phyloP scores from a whole-genome alignment of 371 early-diverging fungal genomes.

The Sporodiniella umbellata region DNA sequence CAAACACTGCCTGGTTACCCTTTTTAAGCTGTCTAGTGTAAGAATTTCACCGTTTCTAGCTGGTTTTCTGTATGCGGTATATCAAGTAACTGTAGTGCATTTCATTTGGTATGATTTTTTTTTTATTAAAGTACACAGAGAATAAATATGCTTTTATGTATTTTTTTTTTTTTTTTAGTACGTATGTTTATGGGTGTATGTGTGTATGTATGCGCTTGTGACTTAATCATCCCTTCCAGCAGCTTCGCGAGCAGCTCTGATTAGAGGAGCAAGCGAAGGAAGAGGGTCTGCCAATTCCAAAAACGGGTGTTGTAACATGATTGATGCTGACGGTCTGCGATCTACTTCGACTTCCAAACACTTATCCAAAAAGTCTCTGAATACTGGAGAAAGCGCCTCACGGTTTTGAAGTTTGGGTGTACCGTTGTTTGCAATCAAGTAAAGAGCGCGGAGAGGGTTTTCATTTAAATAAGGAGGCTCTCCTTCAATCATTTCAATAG shows the following conservation, averaged over 20 bases:
- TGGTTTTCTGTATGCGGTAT: too few species aligned
- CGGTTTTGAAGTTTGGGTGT: conserved; percentile 90
- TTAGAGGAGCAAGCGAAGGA: conserved; percentile 79
- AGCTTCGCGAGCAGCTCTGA: conserved; percentile 63
- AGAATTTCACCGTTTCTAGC: too few species aligned
- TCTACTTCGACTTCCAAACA: conserved; percentile 84
- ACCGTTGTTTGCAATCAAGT: conserved; percentile 93
- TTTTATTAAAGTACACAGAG: not conserved
- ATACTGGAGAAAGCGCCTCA: conserved; percentile 68
- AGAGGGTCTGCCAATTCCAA: conserved; percentile 83
- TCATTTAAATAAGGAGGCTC: conserved; percentile 97
- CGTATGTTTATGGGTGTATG: not conserved
- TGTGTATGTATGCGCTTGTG: too few species aligned
- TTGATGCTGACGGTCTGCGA: conserved; percentile 74
- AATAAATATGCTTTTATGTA: not conserved
- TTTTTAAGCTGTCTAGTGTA: too few species aligned
- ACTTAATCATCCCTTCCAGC: not conserved
- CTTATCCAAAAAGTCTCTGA: conserved; percentile 78
- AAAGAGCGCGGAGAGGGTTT: conserved; percentile 82
- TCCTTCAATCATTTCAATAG: conserved; percentile 92
- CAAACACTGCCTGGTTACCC: too few species aligned
- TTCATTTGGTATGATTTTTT: too few species aligned
- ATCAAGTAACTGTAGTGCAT: too few species aligned
- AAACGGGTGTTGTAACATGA: conserved; percentile 85
- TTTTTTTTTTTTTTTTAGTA: not conserved